Base-by-base conservation (phyloP, 75 land plant species). In the Picea sitchensis region DNA sequence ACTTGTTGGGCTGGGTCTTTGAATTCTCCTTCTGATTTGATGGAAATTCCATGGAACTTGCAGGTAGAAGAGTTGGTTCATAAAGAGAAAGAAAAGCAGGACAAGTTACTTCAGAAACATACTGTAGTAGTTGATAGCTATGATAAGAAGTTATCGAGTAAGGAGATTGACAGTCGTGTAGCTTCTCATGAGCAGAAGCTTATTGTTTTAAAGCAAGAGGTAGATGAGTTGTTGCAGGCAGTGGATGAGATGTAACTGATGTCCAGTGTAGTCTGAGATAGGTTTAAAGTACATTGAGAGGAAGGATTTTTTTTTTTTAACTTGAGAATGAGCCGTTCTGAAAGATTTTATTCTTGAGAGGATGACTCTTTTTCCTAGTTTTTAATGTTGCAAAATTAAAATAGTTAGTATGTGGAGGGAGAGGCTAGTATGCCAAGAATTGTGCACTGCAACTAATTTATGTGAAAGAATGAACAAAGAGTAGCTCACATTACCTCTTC, bases 51-150 rank as follows among this genome's bases (percentile, higher is more conserved):
- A 41, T 71, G 57, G 61, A 73, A 31, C 34, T n/a, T 59, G 20
- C 82, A 96, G 99, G 93, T 95, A 58, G 98, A 92, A 68, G 89
- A 88, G 80, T 80, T 97, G 80, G 84, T 91, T 23, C 81, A 83
- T 61, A 97, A 97, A 83, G 99, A 95, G 86, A 92, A 83, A 78
- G 99, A 97, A 68, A 75, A 91, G 88, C 96, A 95, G 77, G 99
- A 97, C 68, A 97, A 85, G 83, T 61, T 95, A 47, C 87, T 93
- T 80, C 73, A 59, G 72, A 97, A 95, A 76, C 98, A 92, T 80
- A 67, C 89, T 23, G 87, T 82, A 0, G 89, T 90, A 14, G 90
- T 90, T 11, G 99, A 97, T 65, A 80, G 83, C 9, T 93, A 88
- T 76, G 99, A 95, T 86, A 94, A 88, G 80, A 97, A 95, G 75